phyloP scores from a whole-genome alignment of 768 basidiomycete species.

The Amanita thiersii region DNA sequence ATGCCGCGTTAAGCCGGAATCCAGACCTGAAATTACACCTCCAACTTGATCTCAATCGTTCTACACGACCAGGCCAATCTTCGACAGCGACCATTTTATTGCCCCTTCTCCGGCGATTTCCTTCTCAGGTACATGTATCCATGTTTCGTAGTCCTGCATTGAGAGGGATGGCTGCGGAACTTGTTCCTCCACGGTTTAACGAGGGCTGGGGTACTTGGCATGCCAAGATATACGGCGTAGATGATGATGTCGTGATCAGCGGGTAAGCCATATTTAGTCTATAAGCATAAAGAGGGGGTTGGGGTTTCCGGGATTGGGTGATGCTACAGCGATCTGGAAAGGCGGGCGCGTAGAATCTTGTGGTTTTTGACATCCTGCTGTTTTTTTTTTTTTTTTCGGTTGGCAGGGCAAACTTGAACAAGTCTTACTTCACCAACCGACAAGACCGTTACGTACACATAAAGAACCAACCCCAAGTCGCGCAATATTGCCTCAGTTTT shows the following conservation, averaged over 20 bases:
- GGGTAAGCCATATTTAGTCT: too few relatives aligned
- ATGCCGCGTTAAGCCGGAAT: constrained; percentile 43
- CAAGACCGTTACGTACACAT: constrained; percentile 93
- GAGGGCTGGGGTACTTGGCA: constrained; percentile 99
- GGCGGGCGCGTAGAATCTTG: too few relatives aligned
- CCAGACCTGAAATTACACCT: constrained; percentile 60
- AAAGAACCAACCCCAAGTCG: constrained; percentile 44
- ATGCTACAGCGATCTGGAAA: too few relatives aligned
- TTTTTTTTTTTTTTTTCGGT: background rate
- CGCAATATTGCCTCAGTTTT: constrained; percentile 82
- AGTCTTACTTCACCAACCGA: constrained; percentile 89
- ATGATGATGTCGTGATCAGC: constrained; percentile 87
- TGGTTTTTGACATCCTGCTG: too few relatives aligned
- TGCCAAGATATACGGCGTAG: constrained; percentile 89
- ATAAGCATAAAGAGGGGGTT: too few relatives aligned
- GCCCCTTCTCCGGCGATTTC: constrained; percentile 67
- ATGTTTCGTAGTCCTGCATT: constrained; percentile 88
- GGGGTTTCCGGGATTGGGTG: too few relatives aligned
- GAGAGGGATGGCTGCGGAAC: constrained; percentile 57
- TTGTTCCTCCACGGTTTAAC: constrained; percentile 90
- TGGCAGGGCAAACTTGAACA: constrained; percentile 85
- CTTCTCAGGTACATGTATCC: constrained; percentile 63
- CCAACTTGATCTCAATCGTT: constrained; percentile 74
- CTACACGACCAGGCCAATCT: constrained; percentile 64
- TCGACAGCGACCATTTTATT: constrained; percentile 62